phyloP scores from a whole-genome alignment of 2,329 filamentous ascomycete genomes.

The Fusarium transvaalense region DNA sequence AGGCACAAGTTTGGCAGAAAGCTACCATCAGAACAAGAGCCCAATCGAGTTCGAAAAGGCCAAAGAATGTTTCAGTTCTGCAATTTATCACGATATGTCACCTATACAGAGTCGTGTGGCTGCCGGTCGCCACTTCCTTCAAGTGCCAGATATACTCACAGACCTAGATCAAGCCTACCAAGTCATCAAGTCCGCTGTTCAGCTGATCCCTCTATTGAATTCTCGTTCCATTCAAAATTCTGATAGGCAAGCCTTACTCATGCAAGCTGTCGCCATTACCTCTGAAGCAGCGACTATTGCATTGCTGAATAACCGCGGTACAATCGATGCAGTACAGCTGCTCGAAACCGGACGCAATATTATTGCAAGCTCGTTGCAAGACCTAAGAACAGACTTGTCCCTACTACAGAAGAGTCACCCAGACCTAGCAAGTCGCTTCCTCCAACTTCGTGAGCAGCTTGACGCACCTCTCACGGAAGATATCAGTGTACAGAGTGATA shows the following conservation, averaged over 20 bases:
- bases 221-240: neutral
- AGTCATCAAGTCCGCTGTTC: neutral
- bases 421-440: rapidly evolving
- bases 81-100: neutral
- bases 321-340: neutral
- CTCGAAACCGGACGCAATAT: neutral
- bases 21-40: neutral
- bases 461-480: neutral
- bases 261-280: neutral
- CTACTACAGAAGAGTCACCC: neutral
- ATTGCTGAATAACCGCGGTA: neutral
- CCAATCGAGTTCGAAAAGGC: neutral
- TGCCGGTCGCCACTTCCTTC: neutral
- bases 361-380: neutral
- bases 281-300: neutral
- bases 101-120: neutral
- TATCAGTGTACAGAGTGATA: rapidly evolving
- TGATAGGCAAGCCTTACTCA: neutral
- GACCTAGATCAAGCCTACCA: neutral
- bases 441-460: neutral
- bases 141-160: neutral
- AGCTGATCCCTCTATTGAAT: neutral
- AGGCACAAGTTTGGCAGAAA: neutral
- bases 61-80: neutral
- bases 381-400: neutral